Percentiles rank a stretch among this genome's conserved stretches.
phyloP scores from a whole-genome alignment of 805 yeast genomes.

The Ogataea ramenticola region DNA sequence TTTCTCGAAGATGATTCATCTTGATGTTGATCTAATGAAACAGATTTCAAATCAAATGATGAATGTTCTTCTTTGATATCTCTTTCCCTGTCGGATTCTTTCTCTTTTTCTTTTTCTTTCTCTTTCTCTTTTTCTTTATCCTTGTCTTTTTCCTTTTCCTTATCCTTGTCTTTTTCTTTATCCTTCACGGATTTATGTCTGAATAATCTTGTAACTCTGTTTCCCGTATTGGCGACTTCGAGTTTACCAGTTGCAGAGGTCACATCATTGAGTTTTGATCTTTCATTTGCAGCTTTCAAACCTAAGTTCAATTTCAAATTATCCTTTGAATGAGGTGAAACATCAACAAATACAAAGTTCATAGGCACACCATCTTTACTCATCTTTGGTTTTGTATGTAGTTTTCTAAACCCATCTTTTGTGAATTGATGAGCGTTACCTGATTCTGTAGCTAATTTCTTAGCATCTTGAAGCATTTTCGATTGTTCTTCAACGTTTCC shows the following conservation, averaged over 20 bases:
- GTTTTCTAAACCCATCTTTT: constrained; percentile 21
- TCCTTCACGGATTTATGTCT: constrained; percentile 10
- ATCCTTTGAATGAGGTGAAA: constrained; percentile 1
- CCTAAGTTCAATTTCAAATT: neutral
- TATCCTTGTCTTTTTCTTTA: constrained; percentile 3
- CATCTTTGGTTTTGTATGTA: constrained; percentile 23
- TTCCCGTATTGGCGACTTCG: neutral
- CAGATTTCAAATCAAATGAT: neutral
- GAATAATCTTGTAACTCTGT: constrained; percentile 14
- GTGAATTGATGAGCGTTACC: constrained; percentile 14
- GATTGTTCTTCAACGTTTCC: constrained; percentile 28
- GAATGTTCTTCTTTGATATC: too few species aligned
- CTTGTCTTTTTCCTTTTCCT: neutral
- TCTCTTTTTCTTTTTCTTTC: neutral
- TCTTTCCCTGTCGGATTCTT: too few species aligned
- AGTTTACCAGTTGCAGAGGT: too few species aligned
- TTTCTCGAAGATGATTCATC: neutral
- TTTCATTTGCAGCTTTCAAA: neutral
- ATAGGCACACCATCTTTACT: constrained; percentile 24
- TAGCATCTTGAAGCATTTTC: constrained; percentile 20
- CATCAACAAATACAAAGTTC: constrained; percentile 27
- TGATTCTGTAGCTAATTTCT: constrained; percentile 5
- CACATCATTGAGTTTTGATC: neutral
- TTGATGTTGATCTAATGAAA: neutral
- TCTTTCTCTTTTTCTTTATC: constrained; percentile 6